Conservation (phyloP, 2,329 filamentous ascomycete species). For the Diplocarpon mali region DNA sequence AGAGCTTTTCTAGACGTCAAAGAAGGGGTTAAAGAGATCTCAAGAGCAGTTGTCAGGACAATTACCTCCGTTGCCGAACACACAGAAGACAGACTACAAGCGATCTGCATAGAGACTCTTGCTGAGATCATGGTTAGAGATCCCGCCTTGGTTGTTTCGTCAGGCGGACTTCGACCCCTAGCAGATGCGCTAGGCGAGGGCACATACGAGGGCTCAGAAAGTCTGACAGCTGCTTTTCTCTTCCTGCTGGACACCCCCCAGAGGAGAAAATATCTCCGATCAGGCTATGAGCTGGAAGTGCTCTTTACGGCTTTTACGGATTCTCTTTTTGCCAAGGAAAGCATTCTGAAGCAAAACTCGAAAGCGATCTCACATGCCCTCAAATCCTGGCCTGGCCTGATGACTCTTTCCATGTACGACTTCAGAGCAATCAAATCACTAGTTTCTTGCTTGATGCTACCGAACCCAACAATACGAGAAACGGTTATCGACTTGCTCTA, state of each 20-base stretch:
- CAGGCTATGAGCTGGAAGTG: conserved; percentile 80
- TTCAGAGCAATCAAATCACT: conserved; percentile 78
- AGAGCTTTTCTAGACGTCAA: conserved; percentile 93
- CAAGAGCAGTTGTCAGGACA: conserved; percentile 75
- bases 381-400: conserved; percentile 87
- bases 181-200: conserved; percentile 88
- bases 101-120: conserved; percentile 86
- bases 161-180: conserved; percentile 76
- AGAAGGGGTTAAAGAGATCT: conserved; percentile 78
- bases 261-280: conserved; percentile 69
- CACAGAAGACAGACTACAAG: conserved; percentile 58
- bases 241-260: conserved; percentile 80
- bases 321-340: conserved; percentile 49
- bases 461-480: conserved; percentile 49
- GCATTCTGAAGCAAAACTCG: conserved; percentile 68
- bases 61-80: conserved; percentile 85
- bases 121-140: conserved; percentile 85
- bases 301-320: conserved; percentile 92
- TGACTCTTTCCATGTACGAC: conserved; percentile 79
- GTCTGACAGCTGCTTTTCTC: conserved; percentile 75
- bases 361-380: conserved; percentile 86
- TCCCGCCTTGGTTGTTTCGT: conserved; percentile 67
- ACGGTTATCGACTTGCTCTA: conserved; percentile 84
- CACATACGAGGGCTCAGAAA: conserved; percentile 84
- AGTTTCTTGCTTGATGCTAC: conserved; percentile 49